Evolutionary conservation across 163 green algal genomes (phyloP).

Genomic region (Coccomyxa subellipsoidea): DNA sequence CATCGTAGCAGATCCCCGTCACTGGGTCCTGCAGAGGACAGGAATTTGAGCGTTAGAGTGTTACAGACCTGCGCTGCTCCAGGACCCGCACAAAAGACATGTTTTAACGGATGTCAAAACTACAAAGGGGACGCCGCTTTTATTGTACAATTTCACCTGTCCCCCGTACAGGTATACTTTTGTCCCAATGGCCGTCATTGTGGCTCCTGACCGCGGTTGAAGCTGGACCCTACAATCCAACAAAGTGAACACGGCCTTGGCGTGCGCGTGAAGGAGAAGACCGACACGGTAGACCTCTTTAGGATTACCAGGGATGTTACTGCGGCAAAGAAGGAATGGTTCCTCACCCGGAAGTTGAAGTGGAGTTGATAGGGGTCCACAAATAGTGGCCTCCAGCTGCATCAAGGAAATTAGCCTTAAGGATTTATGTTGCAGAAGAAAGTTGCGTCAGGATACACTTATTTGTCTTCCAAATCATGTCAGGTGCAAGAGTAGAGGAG

Average conservation of each 20-base stretch:
- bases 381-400: not conserved
- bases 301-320: too few relatives aligned
- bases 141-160: slow-evolving; percentile 2
- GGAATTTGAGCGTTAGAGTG: not conserved
- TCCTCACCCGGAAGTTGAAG: not conserved
- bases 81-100: too few relatives aligned
- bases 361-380: not conserved
- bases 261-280: too few relatives aligned
- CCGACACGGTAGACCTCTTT: too few relatives aligned
- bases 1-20: slow-evolving; percentile 48
- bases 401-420: not conserved
- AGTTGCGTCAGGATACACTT: too few relatives aligned
- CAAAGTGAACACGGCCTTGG: not conserved
- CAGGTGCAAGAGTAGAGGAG: not conserved
- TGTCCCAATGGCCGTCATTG: not conserved
- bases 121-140: too few relatives aligned
- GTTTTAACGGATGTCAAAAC: too few relatives aligned
- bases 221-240: not conserved
- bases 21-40: slow-evolving; percentile 44
- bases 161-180: slow-evolving; percentile 4
- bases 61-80: too few relatives aligned
- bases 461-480: too few relatives aligned
- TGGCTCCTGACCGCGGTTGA: not conserved
- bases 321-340: not conserved
- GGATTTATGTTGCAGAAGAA: too few relatives aligned